Base-by-base conservation (phyloP, 805 yeast species). In the Scheffersomyces amazonensis region DNA sequence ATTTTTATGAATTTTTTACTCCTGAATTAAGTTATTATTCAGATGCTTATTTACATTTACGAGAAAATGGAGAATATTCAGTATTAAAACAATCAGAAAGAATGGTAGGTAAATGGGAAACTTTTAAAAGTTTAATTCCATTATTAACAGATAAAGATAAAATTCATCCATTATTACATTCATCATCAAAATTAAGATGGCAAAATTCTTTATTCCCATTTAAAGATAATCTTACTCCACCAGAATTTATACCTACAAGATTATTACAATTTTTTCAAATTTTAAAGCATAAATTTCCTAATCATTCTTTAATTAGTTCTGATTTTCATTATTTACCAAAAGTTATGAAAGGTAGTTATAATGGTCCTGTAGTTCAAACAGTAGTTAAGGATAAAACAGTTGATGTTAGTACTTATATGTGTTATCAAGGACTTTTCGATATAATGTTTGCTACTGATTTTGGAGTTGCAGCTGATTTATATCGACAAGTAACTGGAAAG, bases 361-460 rank as follows among this genome's bases (percentile, higher is more conserved):
- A 76, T 48, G 71, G 87, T 0, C 95, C 95, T 0, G 88, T 85
- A 2, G 93, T 86, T 0, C 95, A 86, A 54, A 86, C 95, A 0
- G 75, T 84, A 52, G 64, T 83, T 41, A 69, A 80, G 36, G 79
- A 81, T 45, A 67, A 71, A 40, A 83, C 84, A 81, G 73, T 86
- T 4, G 80, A 85, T 16, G 76, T 82, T 0, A 71, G 80, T 27
- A 80, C 90, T 0, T 87, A 80, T 56, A 81, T 87, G 90, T 83
- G 77, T n/a, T 73, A 82, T 28, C 95, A 86, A 54, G 96, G 96
- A 0, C 83, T 74, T 52, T 87, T 86, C 55, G 95, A 87, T 58
- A 87, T 87, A 35, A 79, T 86, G 83, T 87, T 87, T 53, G 87
- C 95, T 8, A 87, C 95, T 0, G 84, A 87, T 52, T 88, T 87